Evolutionary conservation across 2,329 filamentous ascomycete species (phyloP).

Genomic region (Fonsecaea pedrosoi): DNA sequence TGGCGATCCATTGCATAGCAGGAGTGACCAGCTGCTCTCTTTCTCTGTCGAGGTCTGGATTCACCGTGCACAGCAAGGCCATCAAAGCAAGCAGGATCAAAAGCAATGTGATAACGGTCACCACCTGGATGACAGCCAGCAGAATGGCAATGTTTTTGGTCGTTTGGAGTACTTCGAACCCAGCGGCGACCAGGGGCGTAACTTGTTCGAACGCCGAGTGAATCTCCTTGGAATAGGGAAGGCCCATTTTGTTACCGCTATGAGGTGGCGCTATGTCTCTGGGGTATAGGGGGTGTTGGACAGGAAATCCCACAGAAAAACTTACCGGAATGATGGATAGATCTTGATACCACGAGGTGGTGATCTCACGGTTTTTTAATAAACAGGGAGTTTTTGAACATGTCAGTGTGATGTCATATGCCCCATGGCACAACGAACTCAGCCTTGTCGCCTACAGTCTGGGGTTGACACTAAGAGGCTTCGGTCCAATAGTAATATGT

Average conservation of each 20-base stretch:
- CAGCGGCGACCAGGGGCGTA: conserved; percentile 58
- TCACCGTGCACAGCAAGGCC: conserved; percentile 53
- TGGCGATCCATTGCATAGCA: conserved; percentile 45
- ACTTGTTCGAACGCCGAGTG: conserved; percentile 61
- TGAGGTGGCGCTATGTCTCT: not conserved
- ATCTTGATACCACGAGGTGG: not conserved
- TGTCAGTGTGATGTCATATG: conserved; percentile 1
- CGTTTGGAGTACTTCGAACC: conserved; percentile 57
- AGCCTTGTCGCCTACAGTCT: not conserved
- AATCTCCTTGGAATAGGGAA: conserved; percentile 61
- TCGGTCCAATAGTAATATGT: too few species aligned
- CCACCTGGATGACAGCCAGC: conserved; percentile 56
- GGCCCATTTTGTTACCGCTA: conserved; percentile 51
- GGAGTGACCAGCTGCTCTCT: conserved; percentile 53
- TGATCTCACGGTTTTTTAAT: not conserved
- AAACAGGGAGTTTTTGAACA: not conserved
- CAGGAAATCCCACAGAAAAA: not conserved
- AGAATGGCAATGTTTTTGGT: conserved; percentile 59
- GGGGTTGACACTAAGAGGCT: not conserved
- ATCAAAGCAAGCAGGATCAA: conserved; percentile 50
- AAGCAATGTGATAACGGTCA: conserved; percentile 52
- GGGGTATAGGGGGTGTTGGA: not conserved
- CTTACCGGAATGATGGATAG: not conserved
- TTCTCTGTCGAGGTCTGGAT: conserved; percentile 57
- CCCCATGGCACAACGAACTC: not conserved